phyloP scores from a whole-genome alignment of 257 asterid genomes.

The Nyctanthes arbortristis region DNA sequence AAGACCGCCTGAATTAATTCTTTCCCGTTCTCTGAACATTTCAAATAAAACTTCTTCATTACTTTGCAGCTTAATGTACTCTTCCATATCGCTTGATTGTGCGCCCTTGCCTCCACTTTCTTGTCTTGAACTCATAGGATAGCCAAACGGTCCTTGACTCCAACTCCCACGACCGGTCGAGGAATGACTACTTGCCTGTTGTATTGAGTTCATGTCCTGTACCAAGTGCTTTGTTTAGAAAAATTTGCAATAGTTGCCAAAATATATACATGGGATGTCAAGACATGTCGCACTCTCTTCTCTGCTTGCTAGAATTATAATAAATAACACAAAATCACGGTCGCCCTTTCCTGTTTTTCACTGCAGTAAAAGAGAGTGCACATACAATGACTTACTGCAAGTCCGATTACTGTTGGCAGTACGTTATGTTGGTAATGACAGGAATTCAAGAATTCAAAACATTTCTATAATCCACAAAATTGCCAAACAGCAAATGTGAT shows the following conservation, averaged over 20 bases:
- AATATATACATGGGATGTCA: too few species aligned
- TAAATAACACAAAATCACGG: neutral
- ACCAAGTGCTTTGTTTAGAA: conserved; percentile 15
- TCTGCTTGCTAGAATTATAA: neutral
- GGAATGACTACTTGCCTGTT: conserved; percentile 43
- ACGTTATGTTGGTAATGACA: neutral
- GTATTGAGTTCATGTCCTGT: conserved; percentile 37
- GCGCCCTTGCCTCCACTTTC: conserved; percentile 17
- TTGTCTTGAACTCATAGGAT: conserved; percentile 19
- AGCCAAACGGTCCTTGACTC: conserved; percentile 41
- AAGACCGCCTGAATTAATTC: conserved; percentile 70
- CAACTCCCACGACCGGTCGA: conserved; percentile 76
- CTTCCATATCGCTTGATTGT: conserved; percentile 48
- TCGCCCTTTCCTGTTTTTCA: neutral
- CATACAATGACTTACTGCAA: too few species aligned
- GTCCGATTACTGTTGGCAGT: neutral
- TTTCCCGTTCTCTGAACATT: conserved; percentile 52
- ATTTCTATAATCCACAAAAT: neutral
- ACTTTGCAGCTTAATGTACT: conserved; percentile 38
- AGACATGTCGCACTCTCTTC: too few species aligned
- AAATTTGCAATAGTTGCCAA: neutral
- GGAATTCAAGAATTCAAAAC: neutral
- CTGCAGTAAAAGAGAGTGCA: neutral
- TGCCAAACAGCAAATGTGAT: neutral
- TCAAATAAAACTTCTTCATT: conserved; percentile 66